These are phyloP conservation scores for Auriscalpium microsporum DNA, from an alignment of 768 basidiomycete species.

Conservation along the genomic window DNA sequence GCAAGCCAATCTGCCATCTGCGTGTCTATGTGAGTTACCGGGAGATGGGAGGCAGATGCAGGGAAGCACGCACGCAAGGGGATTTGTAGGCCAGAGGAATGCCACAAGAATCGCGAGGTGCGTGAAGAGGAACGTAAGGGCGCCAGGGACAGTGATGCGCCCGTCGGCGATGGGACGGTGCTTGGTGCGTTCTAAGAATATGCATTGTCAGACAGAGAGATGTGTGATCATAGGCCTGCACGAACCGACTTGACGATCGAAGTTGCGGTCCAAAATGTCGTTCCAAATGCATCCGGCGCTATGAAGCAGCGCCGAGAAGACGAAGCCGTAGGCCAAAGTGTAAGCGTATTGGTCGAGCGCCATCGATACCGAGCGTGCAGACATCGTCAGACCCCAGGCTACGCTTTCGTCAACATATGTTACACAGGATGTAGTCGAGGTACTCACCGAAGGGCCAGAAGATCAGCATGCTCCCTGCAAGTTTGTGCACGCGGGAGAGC, in stretches of 20 bases:
- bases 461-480: neutral
- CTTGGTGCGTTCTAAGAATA: neutral
- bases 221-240: neutral
- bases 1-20: neutral
- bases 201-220: neutral
- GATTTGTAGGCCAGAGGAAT: neutral
- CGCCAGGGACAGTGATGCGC: neutral
- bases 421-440: neutral
- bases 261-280: constrained; percentile 1
- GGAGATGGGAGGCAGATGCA: neutral
- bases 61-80: neutral
- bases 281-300: neutral
- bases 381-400: neutral
- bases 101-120: neutral
- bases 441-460: constrained; percentile 1
- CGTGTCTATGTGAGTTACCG: neutral
- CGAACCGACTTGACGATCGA: neutral
- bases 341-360: neutral
- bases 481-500: neutral
- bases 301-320: neutral
- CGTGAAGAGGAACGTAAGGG: neutral
- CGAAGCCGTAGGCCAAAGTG: neutral
- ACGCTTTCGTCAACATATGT: neutral
- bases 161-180: neutral
- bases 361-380: neutral